Evolutionary conservation across 1,284 basidiomycete species (phyloP).

Genomic region (Ceratobasidium sp.): DNA sequence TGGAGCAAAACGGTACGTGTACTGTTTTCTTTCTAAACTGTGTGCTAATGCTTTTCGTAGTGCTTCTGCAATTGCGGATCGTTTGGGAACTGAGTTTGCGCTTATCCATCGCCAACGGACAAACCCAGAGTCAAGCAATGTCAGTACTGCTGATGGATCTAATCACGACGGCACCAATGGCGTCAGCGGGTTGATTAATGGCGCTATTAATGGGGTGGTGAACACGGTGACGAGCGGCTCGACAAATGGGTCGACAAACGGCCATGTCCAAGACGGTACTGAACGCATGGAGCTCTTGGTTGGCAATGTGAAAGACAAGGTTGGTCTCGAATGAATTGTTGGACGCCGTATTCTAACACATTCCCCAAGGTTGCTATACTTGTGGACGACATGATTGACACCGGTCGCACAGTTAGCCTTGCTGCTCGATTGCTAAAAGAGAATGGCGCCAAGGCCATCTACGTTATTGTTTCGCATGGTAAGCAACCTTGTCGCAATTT

Average conservation of each 20-base stretch:
- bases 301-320: slow-evolving; percentile 95
- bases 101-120: slow-evolving; percentile 94
- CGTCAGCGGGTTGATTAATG: slow-evolving; percentile 14
- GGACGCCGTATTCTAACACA: neutral
- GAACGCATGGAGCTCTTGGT: slow-evolving; percentile 92
- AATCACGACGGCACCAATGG: slow-evolving; percentile 16
- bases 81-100: slow-evolving; percentile 95
- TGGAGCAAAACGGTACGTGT: slow-evolving; percentile 90
- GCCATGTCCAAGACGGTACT: slow-evolving; percentile 55
- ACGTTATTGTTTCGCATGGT: slow-evolving; percentile 95
- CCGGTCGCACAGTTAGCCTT: slow-evolving; percentile 86
- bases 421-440: slow-evolving; percentile 88
- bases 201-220: slow-evolving; percentile 11
- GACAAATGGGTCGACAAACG: slow-evolving; percentile 48
- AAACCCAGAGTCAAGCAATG: slow-evolving; percentile 48
- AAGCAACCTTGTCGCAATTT: slow-evolving; percentile 49
- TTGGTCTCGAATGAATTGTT: slow-evolving; percentile 52
- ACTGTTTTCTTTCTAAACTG: neutral
- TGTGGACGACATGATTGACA: slow-evolving; percentile 99
- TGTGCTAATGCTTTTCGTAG: slow-evolving; percentile 57
- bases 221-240: slow-evolving; percentile 3
- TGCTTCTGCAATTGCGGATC: slow-evolving; percentile 94
- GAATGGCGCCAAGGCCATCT: slow-evolving; percentile 87
- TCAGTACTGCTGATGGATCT: neutral
- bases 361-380: slow-evolving; percentile 81